A percentile compares a stretch with the other conserved stretches of the same genome.
Conservation (phyloP, 1,284 basidiomycete genomes). For the Marasmius oreades region DNA sequence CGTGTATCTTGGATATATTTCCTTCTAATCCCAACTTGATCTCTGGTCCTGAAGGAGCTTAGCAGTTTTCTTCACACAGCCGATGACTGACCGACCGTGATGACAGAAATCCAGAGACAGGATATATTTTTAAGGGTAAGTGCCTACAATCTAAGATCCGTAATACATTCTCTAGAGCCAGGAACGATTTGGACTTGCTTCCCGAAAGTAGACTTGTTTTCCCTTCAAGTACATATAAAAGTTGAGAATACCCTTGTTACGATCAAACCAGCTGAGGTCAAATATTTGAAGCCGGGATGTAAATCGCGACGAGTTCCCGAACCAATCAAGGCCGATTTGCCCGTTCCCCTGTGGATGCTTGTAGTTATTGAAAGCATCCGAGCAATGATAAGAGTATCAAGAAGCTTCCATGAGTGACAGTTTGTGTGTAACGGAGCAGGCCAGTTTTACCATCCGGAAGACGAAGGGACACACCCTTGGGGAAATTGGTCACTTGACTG, state of each 20-base stretch:
- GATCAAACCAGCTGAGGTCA: background rate
- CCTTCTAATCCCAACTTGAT: constrained; percentile 1
- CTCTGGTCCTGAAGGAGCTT: constrained; percentile 11
- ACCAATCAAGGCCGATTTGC: too few species aligned
- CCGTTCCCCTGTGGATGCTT: too few species aligned
- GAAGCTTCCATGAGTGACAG: too few species aligned
- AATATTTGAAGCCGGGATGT: too few species aligned
- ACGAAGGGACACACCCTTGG: too few species aligned
- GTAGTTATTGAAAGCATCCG: too few species aligned
- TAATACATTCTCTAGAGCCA: too few species aligned
- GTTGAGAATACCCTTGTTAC: background rate
- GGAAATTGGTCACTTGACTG: too few species aligned
- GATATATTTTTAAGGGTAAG: constrained; percentile 11
- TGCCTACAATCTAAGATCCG: constrained; percentile 10
- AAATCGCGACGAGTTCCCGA: too few species aligned
- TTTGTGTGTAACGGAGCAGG: too few species aligned
- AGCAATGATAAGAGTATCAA: too few species aligned
- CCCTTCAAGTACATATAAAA: background rate
- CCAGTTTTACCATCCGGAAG: too few species aligned
- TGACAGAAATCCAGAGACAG: constrained; percentile 7
- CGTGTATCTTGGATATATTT: constrained; percentile 9
- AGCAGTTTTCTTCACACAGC: constrained; percentile 10
- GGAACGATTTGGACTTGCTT: background rate
- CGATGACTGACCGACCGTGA: constrained; percentile 10
- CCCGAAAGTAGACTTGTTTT: background rate